These are phyloP conservation scores for Macaranga tanarius DNA, from an alignment of 441 rosid genomes.

Conservation along the genomic window DNA sequence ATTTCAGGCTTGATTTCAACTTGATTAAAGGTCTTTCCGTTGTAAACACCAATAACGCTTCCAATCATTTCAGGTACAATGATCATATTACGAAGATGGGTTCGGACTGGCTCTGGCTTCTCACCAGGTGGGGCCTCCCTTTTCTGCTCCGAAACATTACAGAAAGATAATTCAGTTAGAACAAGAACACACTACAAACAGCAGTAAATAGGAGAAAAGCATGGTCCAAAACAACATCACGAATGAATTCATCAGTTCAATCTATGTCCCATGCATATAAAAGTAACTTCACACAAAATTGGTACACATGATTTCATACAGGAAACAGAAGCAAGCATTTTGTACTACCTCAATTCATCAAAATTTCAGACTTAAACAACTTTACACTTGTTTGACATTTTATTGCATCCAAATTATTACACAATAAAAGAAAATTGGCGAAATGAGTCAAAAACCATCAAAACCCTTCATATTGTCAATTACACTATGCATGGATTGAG, in stretches of 20 bases:
- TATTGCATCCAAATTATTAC: too few species aligned
- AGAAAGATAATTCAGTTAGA: neutral
- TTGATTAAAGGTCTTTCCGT: conserved; percentile 87
- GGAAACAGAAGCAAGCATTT: too few species aligned
- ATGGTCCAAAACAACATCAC: neutral
- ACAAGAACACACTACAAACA: neutral
- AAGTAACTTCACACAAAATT: neutral
- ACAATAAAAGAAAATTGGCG: too few species aligned
- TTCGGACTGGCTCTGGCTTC: conserved; percentile 81
- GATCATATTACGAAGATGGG: conserved; percentile 76
- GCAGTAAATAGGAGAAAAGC: neutral
- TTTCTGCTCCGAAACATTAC: conserved; percentile 45
- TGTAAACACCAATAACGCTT: conserved; percentile 81
- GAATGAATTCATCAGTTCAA: neutral
- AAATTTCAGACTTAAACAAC: neutral
- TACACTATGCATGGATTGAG: too few species aligned
- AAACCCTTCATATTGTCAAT: too few species aligned
- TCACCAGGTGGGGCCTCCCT: conserved; percentile 87
- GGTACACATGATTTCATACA: too few species aligned
- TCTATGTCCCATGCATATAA: neutral
- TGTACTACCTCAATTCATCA: neutral
- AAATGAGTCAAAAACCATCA: too few species aligned
- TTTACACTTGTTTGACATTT: neutral
- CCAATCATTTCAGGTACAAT: conserved; percentile 95
- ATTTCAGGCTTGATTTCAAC: conserved; percentile 93